These are phyloP conservation scores for Pseudognaphalium luteoalbum DNA, from an alignment of 129 eudicot species.

Conservation along the genomic window DNA sequence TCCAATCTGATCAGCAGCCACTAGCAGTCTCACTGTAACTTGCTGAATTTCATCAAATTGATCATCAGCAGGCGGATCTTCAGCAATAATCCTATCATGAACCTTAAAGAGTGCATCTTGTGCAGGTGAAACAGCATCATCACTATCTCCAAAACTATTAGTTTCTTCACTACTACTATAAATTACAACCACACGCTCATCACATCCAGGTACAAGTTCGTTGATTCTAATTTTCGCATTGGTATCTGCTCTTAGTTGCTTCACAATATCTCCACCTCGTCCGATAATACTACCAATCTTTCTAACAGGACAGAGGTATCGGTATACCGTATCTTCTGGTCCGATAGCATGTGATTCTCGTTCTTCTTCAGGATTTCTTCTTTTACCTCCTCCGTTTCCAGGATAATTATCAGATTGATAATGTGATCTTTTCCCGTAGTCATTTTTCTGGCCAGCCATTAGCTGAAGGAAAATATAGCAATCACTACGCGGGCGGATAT, in stretches of 20 bases:
- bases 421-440: slow-evolving; percentile 61
- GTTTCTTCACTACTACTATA: slow-evolving; percentile 76
- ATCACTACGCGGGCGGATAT: not conserved
- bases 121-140: slow-evolving; percentile 61
- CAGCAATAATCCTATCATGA: slow-evolving; percentile 75
- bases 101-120: slow-evolving; percentile 88
- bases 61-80: slow-evolving; percentile 61
- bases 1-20: slow-evolving; percentile 90
- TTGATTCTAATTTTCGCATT: slow-evolving; percentile 73
- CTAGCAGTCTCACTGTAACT: slow-evolving; percentile 65
- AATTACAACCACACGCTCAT: slow-evolving; percentile 77
- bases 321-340: slow-evolving; percentile 81
- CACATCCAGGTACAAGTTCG: slow-evolving; percentile 84
- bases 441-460: slow-evolving; percentile 74
- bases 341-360: slow-evolving; percentile 62
- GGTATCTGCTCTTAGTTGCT: slow-evolving; percentile 73
- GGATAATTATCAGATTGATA: slow-evolving; percentile 49
- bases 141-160: slow-evolving; percentile 54
- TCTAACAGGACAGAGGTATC: slow-evolving; percentile 69
- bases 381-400: slow-evolving; percentile 59
- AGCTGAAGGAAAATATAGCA: not conserved
- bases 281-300: slow-evolving; percentile 91
- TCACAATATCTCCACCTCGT: slow-evolving; percentile 84
- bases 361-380: slow-evolving; percentile 66
- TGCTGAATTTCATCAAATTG: slow-evolving; percentile 53